phyloP scores from a whole-genome alignment of 2,329 filamentous ascomycete genomes.

The Colletotrichum kahawae region DNA sequence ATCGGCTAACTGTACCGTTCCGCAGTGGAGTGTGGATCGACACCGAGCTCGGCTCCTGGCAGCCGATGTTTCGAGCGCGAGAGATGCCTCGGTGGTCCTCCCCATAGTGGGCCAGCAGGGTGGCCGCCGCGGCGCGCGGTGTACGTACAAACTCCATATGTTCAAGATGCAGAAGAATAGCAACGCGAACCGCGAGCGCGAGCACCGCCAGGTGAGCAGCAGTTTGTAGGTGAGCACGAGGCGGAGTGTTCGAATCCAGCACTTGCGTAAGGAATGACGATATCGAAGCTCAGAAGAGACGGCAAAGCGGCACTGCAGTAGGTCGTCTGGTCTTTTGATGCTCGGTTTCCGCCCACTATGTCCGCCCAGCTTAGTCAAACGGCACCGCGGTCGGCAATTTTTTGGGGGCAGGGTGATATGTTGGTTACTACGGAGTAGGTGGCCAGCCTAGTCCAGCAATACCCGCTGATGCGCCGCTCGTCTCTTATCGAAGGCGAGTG shows the following conservation, averaged over 20 bases:
- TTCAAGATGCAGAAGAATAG: neutral
- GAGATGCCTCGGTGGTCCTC: constrained; percentile 11
- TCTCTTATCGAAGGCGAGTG: neutral
- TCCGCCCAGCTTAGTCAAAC: neutral
- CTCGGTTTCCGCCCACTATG: neutral
- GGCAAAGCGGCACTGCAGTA: neutral
- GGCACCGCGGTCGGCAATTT: neutral
- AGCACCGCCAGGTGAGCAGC: neutral
- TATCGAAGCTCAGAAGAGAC: neutral
- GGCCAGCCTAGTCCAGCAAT: neutral
- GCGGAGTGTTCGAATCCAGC: neutral
- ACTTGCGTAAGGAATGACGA: neutral
- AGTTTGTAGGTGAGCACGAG: neutral
- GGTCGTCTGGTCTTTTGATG: neutral
- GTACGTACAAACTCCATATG: neutral
- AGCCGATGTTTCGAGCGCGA: constrained; percentile 13
- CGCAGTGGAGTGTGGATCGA: constrained; percentile 20
- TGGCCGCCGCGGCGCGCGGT: neutral
- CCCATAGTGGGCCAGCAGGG: neutral
- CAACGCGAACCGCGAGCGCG: neutral
- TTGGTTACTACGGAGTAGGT: neutral
- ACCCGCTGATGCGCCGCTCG: neutral
- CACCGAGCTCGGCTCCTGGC: constrained; percentile 15
- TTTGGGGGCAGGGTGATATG: neutral
- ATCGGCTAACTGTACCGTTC: constrained; percentile 11